phyloP scores from a whole-genome alignment of 768 basidiomycete species.

The Russula griseocarnosa region DNA sequence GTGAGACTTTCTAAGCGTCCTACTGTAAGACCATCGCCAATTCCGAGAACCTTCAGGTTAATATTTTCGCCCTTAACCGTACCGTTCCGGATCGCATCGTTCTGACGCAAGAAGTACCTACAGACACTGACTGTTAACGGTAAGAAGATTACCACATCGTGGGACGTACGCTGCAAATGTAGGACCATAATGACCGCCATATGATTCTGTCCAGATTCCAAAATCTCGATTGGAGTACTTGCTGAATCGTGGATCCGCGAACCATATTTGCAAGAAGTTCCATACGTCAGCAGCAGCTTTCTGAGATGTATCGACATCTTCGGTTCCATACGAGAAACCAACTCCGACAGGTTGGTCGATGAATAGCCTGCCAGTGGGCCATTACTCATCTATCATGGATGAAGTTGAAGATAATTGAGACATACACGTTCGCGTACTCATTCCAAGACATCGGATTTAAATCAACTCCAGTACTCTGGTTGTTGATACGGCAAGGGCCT shows the following conservation, averaged over 20 bases:
- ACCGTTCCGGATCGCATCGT: slow-evolving; percentile 50
- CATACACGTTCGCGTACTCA: slow-evolving; percentile 47
- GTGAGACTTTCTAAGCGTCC: slow-evolving; percentile 15
- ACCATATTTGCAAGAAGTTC: slow-evolving; percentile 61
- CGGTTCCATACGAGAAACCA: slow-evolving; percentile 57
- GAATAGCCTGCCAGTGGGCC: slow-evolving; percentile 38
- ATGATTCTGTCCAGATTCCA: slow-evolving; percentile 63
- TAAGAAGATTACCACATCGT: neutral
- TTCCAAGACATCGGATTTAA: slow-evolving; percentile 61
- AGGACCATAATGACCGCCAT: slow-evolving; percentile 41
- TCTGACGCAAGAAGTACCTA: slow-evolving; percentile 54
- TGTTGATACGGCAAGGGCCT: slow-evolving; percentile 77
- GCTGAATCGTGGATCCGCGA: slow-evolving; percentile 51
- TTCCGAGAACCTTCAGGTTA: slow-evolving; percentile 56
- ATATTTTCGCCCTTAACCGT: slow-evolving; percentile 44
- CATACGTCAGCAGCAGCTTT: slow-evolving; percentile 56
- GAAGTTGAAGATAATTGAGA: neutral
- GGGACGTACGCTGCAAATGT: slow-evolving; percentile 35
- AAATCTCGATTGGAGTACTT: slow-evolving; percentile 45
- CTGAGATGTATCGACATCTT: slow-evolving; percentile 48
- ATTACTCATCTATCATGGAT: neutral
- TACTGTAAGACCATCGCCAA: slow-evolving; percentile 63
- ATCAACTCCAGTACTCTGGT: slow-evolving; percentile 54
- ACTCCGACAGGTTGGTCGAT: slow-evolving; percentile 62
- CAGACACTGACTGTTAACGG: neutral